Base-by-base conservation (phyloP, 2,329 filamentous ascomycete genomes). In the Cucurbitaria berberidis region DNA sequence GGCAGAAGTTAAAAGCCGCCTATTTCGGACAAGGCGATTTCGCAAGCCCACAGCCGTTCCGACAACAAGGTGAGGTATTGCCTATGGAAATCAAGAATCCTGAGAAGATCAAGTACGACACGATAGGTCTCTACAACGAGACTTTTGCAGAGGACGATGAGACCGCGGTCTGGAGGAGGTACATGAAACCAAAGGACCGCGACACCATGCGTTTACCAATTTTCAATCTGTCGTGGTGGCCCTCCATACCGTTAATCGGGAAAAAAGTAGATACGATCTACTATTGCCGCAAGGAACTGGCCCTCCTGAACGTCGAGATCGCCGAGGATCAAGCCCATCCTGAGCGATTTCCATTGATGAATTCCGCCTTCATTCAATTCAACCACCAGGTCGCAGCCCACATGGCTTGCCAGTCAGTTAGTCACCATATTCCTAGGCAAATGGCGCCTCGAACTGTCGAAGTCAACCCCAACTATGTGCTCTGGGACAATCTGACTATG, bases 401-500 rank as follows among this genome's bases (percentile, higher is more conserved):
- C 68, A 98, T 99, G 95, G 95, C 93, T 52, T 97, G 92, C 72
- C 95, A 99, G 73, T 87, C 91, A 42, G 83, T 96, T 40, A 92
- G 89, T 34, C 92, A 98, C 72, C 95, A 99, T 67, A 76, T 96
- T 1, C 95, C 95, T 1, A 90, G 90, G 64, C 90, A 96, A 40
- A 99, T 99, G 95, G 84, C 91, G 1, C 95, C 95, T 0, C 86
- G 95, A 24, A 84, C 90, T 35, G 89, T 96, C n/a, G 95, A 99
- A 71, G 92, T 99, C 41, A 91, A 92, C 6, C 95, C 95, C 0
- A 88, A 88, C 38, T 93, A 98, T 70, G 91, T 99, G 8, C 83
- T 96, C 35, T 99, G 95, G 95, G 91, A 96, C 61, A 99, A 99
- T 70, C 93, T 99, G 88, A 93, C 91, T 0, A 89, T 97, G 64